Evolutionary conservation across 345 rosid species (phyloP), one percentile per base, ranked within the genome.

Genomic region (Iberis pinnata): DNA sequence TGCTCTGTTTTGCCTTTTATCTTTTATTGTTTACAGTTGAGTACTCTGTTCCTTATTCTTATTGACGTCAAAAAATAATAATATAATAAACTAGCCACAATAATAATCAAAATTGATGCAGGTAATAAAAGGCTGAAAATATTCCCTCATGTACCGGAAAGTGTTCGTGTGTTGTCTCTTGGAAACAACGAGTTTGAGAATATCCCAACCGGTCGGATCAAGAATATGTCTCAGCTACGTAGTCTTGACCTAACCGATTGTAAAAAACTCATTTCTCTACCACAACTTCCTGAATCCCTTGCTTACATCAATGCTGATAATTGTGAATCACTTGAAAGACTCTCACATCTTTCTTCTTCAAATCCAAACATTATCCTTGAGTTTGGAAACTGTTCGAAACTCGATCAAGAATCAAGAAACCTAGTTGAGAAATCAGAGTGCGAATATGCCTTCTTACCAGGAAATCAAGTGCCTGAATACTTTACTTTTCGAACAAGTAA

Each of bases 371-470:
- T 46, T 7, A 19, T 46, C 26, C 51, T 46, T 15, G 51, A 46
- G 16, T 19, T 46, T 14, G 51, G 51, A n/a, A 46, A 46, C 18
- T 46, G 51, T 25, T 6, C 26, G 19, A 46, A 26, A 26, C 33
- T 46, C 29, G 51, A 46, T 24, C 51, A 24, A 46, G 51, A 46
- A 46, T 13, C 51, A 25, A 24, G 51, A n/a, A 26, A 46, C 13
- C 15, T 43, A 43, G 35, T 46, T 0, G 33, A n/a, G 51, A 46
- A 26, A 24, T 46, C 51, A 6, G n/a, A 9, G 17, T 25, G 32
- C 33, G 51, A 26, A 18, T 46, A 46, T 26, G 36, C 26, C 9
- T 46, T 46, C 11, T 26, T 25, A 14, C 35, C 51, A 2, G 51
- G 51, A 4, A 25, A 25, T n/a, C 18, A 46, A 46, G 35, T 46